Evolutionary conservation across 2,329 filamentous ascomycete genomes (phyloP).

Genomic region (Cladorrhinum sp.): DNA sequence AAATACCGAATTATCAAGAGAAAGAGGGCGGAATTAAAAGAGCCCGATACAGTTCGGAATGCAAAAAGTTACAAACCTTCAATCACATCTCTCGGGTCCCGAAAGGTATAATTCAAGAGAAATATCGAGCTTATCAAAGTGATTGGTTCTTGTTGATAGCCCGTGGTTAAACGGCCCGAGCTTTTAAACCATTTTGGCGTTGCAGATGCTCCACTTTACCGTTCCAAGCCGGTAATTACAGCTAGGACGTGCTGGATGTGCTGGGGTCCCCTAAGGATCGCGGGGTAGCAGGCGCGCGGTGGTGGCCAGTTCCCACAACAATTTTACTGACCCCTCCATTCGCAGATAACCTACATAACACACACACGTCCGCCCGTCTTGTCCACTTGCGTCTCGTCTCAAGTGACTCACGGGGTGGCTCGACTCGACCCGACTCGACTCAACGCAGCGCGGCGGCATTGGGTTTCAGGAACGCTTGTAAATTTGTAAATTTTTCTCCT

Average conservation of each 20-base stretch:
- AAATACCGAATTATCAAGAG: background rate
- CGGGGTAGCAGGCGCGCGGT: constrained; percentile 21
- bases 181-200: constrained; percentile 2
- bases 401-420: constrained; percentile 26
- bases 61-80: background rate
- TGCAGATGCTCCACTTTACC: constrained; percentile 1
- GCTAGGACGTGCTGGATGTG: background rate
- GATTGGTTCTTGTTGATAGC: background rate
- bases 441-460: background rate
- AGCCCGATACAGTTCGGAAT: background rate
- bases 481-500: background rate
- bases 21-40: background rate
- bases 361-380: background rate
- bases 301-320: constrained; percentile 9
- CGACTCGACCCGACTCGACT: constrained; percentile 13
- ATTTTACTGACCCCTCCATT: constrained; percentile 22
- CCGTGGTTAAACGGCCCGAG: constrained; percentile 11
- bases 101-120: background rate
- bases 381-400: constrained; percentile 10
- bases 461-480: constrained; percentile 4
- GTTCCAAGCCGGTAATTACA: constrained; percentile 1
- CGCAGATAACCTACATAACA: background rate
- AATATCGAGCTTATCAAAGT: background rate
- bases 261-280: constrained; percentile 21
- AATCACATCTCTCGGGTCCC: background rate